These are phyloP conservation scores for Colletotrichum aenigma DNA, from an alignment of 2,329 filamentous ascomycete genomes.

Conservation along the genomic window DNA sequence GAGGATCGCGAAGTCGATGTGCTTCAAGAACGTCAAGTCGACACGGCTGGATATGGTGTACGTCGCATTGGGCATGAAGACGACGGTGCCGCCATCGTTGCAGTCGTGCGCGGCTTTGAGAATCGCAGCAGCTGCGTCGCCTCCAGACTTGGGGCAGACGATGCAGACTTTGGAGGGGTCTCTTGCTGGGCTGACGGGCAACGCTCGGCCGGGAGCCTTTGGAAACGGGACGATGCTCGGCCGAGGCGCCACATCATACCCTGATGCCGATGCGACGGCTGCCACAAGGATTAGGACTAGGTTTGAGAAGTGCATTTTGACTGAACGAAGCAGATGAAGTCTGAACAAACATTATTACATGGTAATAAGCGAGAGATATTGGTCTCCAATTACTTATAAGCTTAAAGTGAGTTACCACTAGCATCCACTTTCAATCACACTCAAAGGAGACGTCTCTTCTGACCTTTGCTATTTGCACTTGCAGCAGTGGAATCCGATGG, in stretches of 20 bases:
- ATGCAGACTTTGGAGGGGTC: background rate
- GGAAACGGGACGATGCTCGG: background rate
- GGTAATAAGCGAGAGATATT: background rate
- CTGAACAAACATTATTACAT: background rate
- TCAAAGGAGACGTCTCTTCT: background rate
- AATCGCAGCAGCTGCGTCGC: constrained; percentile 42
- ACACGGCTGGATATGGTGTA: constrained; percentile 69
- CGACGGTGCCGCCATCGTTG: constrained; percentile 65
- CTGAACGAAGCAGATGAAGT: background rate
- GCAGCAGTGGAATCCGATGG: background rate
- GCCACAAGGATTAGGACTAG: background rate
- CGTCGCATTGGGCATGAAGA: constrained; percentile 53
- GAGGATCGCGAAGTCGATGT: constrained; percentile 62
- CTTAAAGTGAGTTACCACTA: background rate
- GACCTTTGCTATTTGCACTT: background rate
- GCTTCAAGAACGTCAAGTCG: constrained; percentile 66
- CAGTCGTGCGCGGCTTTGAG: constrained; percentile 60
- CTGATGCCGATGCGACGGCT: background rate
- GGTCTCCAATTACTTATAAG: background rate
- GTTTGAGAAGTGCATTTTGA: background rate
- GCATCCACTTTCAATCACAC: background rate
- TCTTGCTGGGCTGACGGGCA: background rate
- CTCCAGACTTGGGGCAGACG: background rate
- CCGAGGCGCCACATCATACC: background rate
- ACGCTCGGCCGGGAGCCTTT: background rate